Evolutionary conservation across 257 asterid species (phyloP), one percentile per base, ranked within the genome.

Genomic region (Solanum neorickii): DNA sequence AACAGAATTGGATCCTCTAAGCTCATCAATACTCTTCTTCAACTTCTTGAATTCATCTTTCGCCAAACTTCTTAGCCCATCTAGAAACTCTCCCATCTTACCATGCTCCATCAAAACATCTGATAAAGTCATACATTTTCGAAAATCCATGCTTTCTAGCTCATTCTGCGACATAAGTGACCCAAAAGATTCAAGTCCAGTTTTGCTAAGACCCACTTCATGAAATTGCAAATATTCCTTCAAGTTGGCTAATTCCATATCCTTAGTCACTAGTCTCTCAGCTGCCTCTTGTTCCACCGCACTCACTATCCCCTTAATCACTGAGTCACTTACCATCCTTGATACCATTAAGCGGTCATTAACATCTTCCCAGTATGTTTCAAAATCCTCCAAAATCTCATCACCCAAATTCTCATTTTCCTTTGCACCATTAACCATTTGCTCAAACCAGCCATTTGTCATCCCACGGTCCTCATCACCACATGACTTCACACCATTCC

Each of bases 211-310:
- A 75, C 82, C 87, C 47, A 35, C 84, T 68, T 86, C 91, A 83
- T 27, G 86, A 35, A 89, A 89, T 62, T 76, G 88, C 84, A 93
- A 80, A 35, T 21, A 13, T 89, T 90, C 91, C 92, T 90, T 93
- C 91, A 94, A 89, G 85, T 35, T 72, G 59, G 92, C 91, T 87
- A 94, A 49, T 92, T 97, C 98, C 88, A 91, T 76, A 41, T 97
- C 96, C 89, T 93, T 94, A 25, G 91, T 90, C 4, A 93, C 92
- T 77, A 97, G 88, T 80, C 74, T 93, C 87, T 96, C 98, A 8
- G 94, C 93, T 3, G 98, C 95, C 82, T 95, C 98, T 87, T 95
- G 95, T 69, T 96, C 99, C 80, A 96, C 95, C 23, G 99, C 99
- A 75, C 88, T 91, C 86, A 97, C 98, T 94, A 97, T 93, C 86